A percentile compares a stretch with the other conserved stretches of the same genome.
These are phyloP conservation scores for Boletus huronensis DNA, from an alignment of 768 basidiomycete genomes.

Conservation along the genomic window DNA sequence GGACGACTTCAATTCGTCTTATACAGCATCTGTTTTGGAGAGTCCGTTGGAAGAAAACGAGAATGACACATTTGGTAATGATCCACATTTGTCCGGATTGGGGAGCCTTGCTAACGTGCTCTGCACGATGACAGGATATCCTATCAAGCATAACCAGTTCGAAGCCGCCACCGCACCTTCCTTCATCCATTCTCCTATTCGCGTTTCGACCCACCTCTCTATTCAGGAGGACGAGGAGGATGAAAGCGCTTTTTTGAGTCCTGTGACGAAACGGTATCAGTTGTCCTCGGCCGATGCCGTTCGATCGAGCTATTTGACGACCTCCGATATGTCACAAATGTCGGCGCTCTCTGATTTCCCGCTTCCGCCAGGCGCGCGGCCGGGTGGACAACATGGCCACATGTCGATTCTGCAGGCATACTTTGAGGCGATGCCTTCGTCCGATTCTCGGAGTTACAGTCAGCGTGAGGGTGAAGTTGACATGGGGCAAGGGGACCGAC, in stretches of 20 bases:
- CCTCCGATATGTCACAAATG: slow-evolving; percentile 57
- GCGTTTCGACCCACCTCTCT: slow-evolving; percentile 22
- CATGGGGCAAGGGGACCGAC: background rate
- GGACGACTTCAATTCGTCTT: slow-evolving; percentile 27
- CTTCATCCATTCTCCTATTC: slow-evolving; percentile 8
- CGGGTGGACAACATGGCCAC: slow-evolving; percentile 20
- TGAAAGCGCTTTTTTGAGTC: slow-evolving; percentile 5
- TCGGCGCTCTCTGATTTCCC: slow-evolving; percentile 75
- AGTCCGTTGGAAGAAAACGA: slow-evolving; percentile 11
- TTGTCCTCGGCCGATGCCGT: slow-evolving; percentile 30
- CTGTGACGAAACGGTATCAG: slow-evolving; percentile 21
- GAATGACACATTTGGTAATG: slow-evolving; percentile 32
- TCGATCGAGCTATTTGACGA: slow-evolving; percentile 62
- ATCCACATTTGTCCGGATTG: background rate
- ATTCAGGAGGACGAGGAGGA: slow-evolving; percentile 15
- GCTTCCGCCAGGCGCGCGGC: slow-evolving; percentile 44
- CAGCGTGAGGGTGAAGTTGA: background rate
- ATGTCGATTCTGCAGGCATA: slow-evolving; percentile 45
- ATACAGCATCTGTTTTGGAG: slow-evolving; percentile 20
- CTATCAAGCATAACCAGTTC: slow-evolving; percentile 21
- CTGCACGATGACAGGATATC: slow-evolving; percentile 14
- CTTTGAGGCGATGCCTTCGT: slow-evolving; percentile 30
- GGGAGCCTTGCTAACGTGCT: background rate
- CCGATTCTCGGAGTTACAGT: background rate
- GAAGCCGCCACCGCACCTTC: slow-evolving; percentile 13